Evolutionary conservation across 2,329 filamentous ascomycete genomes (phyloP).

Genomic region (Fusarium clavum): DNA sequence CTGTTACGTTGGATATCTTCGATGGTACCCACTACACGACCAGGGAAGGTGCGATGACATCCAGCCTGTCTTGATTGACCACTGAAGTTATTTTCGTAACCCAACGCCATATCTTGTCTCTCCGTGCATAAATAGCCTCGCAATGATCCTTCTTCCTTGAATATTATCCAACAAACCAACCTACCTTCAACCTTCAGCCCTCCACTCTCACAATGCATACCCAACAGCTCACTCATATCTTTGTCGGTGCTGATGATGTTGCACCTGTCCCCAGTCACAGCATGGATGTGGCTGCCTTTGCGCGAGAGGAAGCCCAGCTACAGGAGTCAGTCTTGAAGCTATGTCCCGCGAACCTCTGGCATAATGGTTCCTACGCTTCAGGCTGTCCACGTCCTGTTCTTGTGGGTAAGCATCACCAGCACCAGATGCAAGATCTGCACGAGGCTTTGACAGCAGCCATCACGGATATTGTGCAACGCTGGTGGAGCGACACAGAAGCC

Average conservation of each 20-base stretch:
- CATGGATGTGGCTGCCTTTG: conserved; percentile 61
- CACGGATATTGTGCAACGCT: conserved; percentile 52
- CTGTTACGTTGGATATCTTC: neutral
- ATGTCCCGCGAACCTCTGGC: conserved; percentile 48
- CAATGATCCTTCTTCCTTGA: neutral
- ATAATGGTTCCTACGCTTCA: conserved; percentile 42
- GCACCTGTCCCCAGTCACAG: conserved; percentile 54
- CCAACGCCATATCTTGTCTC: neutral
- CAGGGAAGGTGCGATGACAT: conserved; percentile 44
- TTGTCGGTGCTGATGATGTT: conserved; percentile 22
- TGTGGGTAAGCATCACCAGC: conserved; percentile 46
- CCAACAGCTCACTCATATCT: conserved; percentile 37
- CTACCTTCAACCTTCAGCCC: conserved; percentile 44
- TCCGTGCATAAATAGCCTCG: neutral
- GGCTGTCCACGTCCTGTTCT: conserved; percentile 53
- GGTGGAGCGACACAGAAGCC: conserved; percentile 53
- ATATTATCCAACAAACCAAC: conserved; percentile 40
- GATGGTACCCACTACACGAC: conserved; percentile 21
- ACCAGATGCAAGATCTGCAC: conserved; percentile 48
- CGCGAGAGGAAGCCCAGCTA: conserved; percentile 32
- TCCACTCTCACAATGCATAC: conserved; percentile 41
- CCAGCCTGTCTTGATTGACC: neutral
- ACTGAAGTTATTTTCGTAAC: too few relatives aligned
- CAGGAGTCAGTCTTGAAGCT: conserved; percentile 33
- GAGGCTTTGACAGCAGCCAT: conserved; percentile 50